phyloP scores from a whole-genome alignment of 352 stramenopile species.

The Thalassiosira gravida region DNA sequence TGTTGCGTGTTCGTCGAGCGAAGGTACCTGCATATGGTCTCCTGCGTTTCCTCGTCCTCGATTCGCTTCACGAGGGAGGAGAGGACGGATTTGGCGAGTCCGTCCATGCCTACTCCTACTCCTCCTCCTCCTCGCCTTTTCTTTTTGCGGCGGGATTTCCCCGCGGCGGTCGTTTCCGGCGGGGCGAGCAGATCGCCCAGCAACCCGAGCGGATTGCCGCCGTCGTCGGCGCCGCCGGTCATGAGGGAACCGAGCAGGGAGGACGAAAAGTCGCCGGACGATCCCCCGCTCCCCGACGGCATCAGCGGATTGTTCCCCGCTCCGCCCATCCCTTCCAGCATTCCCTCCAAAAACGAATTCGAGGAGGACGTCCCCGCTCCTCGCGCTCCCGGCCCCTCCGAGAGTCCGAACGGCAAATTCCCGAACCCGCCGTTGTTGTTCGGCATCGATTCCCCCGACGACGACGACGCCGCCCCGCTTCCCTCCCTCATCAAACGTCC shows the following conservation, averaged over 20 bases:
- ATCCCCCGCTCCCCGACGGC: slow-evolving; percentile 12
- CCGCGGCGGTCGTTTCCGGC: not conserved
- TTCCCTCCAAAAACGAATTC: slow-evolving; percentile 37
- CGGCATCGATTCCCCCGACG: too few species aligned
- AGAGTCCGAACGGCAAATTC: slow-evolving; percentile 6
- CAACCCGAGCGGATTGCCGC: slow-evolving; percentile 30
- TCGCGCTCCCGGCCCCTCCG: not conserved
- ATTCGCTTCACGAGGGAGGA: slow-evolving; percentile 66
- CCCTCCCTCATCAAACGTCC: slow-evolving; percentile 71
- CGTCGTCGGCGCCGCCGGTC: slow-evolving; percentile 9
- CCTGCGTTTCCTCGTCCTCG: slow-evolving; percentile 72
- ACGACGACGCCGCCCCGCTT: slow-evolving; percentile 5
- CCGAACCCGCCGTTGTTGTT: too few species aligned
- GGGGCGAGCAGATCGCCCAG: slow-evolving; percentile 34
- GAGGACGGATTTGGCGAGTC: slow-evolving; percentile 69
- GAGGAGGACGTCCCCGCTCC: too few species aligned
- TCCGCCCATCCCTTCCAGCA: slow-evolving; percentile 19
- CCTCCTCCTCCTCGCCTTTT: slow-evolving; percentile 28
- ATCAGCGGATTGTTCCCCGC: slow-evolving; percentile 32
- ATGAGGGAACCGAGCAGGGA: slow-evolving; percentile 54
- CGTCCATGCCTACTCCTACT: slow-evolving; percentile 42
- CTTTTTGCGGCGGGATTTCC: slow-evolving; percentile 4
- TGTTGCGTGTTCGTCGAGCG: slow-evolving; percentile 63
- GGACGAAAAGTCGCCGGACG: slow-evolving; percentile 37
- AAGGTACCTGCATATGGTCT: slow-evolving; percentile 70